Conservation (phyloP, 2,329 filamentous ascomycete genomes). For the Fusarium tuaranense region DNA sequence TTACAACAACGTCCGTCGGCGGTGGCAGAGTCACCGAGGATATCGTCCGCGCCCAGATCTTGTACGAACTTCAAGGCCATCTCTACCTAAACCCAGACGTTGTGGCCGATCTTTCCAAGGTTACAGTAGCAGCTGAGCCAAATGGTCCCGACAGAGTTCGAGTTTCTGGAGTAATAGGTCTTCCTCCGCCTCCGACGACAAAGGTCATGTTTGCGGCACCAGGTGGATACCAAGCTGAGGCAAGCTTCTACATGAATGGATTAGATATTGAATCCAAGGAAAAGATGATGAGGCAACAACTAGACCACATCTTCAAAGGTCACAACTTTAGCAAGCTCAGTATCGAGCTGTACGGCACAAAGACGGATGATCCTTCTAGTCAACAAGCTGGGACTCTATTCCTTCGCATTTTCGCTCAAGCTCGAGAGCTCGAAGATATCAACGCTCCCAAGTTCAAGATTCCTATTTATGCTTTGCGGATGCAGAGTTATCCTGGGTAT, state of each 20-base stretch:
- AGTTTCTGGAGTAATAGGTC: constrained; percentile 52
- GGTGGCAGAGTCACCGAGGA: constrained; percentile 53
- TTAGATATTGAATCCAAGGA: constrained; percentile 45
- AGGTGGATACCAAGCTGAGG: constrained; percentile 54
- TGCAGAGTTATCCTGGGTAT: constrained; percentile 50
- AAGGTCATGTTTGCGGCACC: constrained; percentile 54
- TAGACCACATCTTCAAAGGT: constrained; percentile 38
- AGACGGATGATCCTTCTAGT: constrained; percentile 36
- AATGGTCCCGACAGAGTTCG: constrained; percentile 38
- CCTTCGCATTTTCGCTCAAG: constrained; percentile 56
- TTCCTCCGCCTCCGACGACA: constrained; percentile 53
- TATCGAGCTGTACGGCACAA: constrained; percentile 46
- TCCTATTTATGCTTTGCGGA: constrained; percentile 45
- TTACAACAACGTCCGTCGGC: constrained; percentile 60
- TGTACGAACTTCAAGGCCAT: constrained; percentile 58
- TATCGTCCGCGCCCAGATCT: constrained; percentile 50
- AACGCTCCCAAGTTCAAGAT: constrained; percentile 25
- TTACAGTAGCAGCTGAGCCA: constrained; percentile 49
- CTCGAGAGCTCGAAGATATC: constrained; percentile 37
- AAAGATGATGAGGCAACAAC: constrained; percentile 42
- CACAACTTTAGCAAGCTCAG: constrained; percentile 44
- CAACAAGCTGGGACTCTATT: constrained; percentile 56
- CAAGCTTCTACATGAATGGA: constrained; percentile 38
- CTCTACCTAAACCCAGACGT: constrained; percentile 57
- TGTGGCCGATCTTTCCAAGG: constrained; percentile 50